Evolutionary conservation across 768 basidiomycete genomes (phyloP), one percentile per base, ranked within the genome.

Genomic region (Neoboletus magnificus): DNA sequence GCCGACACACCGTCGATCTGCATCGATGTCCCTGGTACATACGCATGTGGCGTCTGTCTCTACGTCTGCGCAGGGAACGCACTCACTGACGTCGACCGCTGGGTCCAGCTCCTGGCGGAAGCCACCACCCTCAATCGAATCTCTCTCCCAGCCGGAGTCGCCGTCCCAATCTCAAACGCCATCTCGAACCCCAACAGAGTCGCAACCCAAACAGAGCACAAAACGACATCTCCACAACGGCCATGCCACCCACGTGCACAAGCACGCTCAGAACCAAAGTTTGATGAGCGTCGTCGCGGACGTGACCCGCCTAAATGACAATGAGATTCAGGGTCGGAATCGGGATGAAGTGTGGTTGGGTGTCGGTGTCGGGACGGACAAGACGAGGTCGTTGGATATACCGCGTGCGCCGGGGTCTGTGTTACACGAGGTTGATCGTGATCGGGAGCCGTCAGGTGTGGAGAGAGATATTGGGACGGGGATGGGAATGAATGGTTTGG

Each of bases 251-350:
- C 56, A 57, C 10, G 23, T n/a, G 5, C n/a, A 42, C 44, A 60
- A 59, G 18, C 54, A 48, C 16, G 42, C 16, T 3, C 55, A 50
- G 10, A 65, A 56, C 20, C 62, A 62, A 39, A 85, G 79, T 41
- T 69, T 88, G 65, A 84, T 89, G 85, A 83, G 80, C 61, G 83
- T 89, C 59, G 82, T 89, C 10, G 85, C 87, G 62, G 79, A 76
- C 53, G 82, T 87, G 43, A 68, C 84, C 25, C 71, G 71, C 44
- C 62, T 70, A 52, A 77, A 78, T 49, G 74, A 52, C 50, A 64
- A 23, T 54, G 23, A 37, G 18, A 13, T 1, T 12, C 62, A 41
- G 30, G 30, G n/a, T 11, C 13, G 25, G 35, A 30, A 22, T 11
- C 13, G 36, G 5, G 30, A 46, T 16, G n/a, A n/a, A n/a, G n/a